These are phyloP conservation scores for Groenewaldozyma auringiensis DNA, from an alignment of 1,139 yeast species.

Conservation along the genomic window DNA sequence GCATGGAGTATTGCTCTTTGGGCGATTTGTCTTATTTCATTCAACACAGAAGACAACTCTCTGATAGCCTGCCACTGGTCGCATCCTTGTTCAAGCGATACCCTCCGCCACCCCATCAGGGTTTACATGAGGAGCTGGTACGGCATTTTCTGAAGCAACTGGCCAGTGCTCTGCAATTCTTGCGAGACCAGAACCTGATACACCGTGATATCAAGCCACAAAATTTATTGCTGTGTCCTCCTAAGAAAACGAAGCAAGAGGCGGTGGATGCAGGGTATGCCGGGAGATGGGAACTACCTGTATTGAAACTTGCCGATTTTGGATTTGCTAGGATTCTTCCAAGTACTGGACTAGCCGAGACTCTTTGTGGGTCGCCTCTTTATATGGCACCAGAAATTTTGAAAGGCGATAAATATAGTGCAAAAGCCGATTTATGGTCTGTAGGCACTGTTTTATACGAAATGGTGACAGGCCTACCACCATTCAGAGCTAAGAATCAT, in stretches of 20 bases:
- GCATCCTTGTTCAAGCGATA: constrained; percentile 68
- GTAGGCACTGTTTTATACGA: constrained; percentile 95
- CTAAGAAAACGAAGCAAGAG: constrained; percentile 52
- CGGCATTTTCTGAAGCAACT: constrained; percentile 81
- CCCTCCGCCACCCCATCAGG: constrained; percentile 66
- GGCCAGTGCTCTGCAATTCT: constrained; percentile 72
- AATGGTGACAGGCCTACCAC: constrained; percentile 93
- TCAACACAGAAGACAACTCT: constrained; percentile 63
- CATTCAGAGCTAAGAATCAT: constrained; percentile 88
- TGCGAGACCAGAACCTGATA: constrained; percentile 75
- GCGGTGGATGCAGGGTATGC: constrained; percentile 53
- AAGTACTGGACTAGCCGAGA: constrained; percentile 88
- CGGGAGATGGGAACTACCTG: constrained; percentile 84
- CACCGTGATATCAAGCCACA: constrained; percentile 96
- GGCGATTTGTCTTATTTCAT: constrained; percentile 90
- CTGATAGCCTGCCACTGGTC: constrained; percentile 70
- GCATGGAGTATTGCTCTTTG: constrained; percentile 96
- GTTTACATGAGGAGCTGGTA: constrained; percentile 70
- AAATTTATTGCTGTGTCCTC: constrained; percentile 74
- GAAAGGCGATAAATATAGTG: constrained; percentile 89
- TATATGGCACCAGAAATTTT: constrained; percentile 98
- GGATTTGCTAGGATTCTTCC: constrained; percentile 96
- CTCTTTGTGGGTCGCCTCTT: constrained; percentile 91
- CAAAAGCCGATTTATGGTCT: constrained; percentile 96
- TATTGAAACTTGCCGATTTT: constrained; percentile 89